Base-by-base conservation (phyloP, 805 yeast genomes). In the Lachancea sp. region DNA sequence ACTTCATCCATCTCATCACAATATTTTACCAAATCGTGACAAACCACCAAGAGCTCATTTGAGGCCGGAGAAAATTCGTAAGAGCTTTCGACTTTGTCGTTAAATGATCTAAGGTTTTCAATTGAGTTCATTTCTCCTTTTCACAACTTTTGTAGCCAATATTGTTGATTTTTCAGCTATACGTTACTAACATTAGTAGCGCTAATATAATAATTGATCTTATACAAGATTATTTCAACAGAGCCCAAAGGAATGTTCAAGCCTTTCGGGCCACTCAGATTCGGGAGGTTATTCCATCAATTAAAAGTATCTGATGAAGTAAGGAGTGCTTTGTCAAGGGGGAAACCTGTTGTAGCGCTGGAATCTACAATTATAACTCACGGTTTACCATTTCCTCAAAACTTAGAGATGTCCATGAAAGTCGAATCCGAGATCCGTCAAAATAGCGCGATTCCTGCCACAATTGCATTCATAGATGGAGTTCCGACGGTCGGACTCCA, bases 301-400 rank as follows among this genome's bases (percentile, higher is more conserved):
- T n/a, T 63, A 3, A 40, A 43, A n/a, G 29, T 61, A 1, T 54
- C 67, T 0, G 47, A 56, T 8, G 94, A 83, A 48, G 72, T 87
- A 12, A 52, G 57, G 45, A 78, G 78, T 45, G 95, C 95, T 0
- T 51, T 86, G 13, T 48, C 50, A 9, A 70, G 70, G 2, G 69
- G 71, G 15, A 61, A 47, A 26, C 95, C 96, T 0, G 76, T 87
- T 5, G 92, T 88, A 3, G 80, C 96, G 0, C 65, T 87, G 12
- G 96, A 88, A 56, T 78, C 88, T 17, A 87, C 96, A 6, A 88
- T 87, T 52, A 76, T 88, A 49, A 82, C 95, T 5, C 96, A 87
- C 64, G 96, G 96, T 1, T 69, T 87, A 29, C 95, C 96, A 3
- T 83, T 63, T 54, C 96, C 96, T 0, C 71, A 72, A 17, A 87